Percentiles rank a stretch among this genome's conserved stretches.
These are phyloP conservation scores for Saccharomyces hybrid DNA, from an alignment of 1,139 yeast species.

Conservation along the genomic window DNA sequence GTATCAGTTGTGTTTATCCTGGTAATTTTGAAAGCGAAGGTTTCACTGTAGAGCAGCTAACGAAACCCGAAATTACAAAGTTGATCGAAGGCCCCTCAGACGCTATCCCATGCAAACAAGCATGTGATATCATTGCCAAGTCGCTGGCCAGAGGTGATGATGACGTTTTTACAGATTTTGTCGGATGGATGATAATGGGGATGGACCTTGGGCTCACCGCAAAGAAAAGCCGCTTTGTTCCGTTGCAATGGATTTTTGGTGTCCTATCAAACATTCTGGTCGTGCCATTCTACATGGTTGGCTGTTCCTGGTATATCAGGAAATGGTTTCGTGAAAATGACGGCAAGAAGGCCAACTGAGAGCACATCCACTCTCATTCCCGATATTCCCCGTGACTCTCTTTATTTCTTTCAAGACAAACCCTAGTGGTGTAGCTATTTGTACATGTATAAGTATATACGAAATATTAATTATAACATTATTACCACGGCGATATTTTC, in stretches of 20 bases:
- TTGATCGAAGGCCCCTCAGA: slow-evolving; percentile 77
- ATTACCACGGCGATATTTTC: neutral
- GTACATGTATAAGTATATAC: neutral
- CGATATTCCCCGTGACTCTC: neutral
- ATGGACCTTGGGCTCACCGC: slow-evolving; percentile 52
- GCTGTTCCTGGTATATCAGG: slow-evolving; percentile 49
- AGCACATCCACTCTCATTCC: neutral
- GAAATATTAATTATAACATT: neutral
- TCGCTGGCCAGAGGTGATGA: slow-evolving; percentile 60
- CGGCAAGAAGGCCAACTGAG: slow-evolving; percentile 4
- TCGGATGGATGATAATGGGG: slow-evolving; percentile 76
- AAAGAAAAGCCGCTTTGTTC: slow-evolving; percentile 54
- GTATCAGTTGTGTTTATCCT: slow-evolving; percentile 63
- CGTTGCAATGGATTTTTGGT: slow-evolving; percentile 39
- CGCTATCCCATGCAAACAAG: slow-evolving; percentile 59
- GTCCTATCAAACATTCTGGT: slow-evolving; percentile 35
- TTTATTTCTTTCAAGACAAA: neutral
- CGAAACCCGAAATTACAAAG: slow-evolving; percentile 80
- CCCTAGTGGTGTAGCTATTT: neutral
- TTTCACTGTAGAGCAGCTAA: slow-evolving; percentile 64
- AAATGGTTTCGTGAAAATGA: slow-evolving; percentile 36
- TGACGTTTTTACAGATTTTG: slow-evolving; percentile 69
- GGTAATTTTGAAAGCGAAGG: slow-evolving; percentile 93
- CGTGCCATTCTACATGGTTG: slow-evolving; percentile 54
- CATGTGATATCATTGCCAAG: slow-evolving; percentile 54